A percentile compares a stretch with the other conserved stretches of the same genome.
Evolutionary conservation across 768 basidiomycete species (phyloP).

Genomic region (Tylopilus subfusipes): DNA sequence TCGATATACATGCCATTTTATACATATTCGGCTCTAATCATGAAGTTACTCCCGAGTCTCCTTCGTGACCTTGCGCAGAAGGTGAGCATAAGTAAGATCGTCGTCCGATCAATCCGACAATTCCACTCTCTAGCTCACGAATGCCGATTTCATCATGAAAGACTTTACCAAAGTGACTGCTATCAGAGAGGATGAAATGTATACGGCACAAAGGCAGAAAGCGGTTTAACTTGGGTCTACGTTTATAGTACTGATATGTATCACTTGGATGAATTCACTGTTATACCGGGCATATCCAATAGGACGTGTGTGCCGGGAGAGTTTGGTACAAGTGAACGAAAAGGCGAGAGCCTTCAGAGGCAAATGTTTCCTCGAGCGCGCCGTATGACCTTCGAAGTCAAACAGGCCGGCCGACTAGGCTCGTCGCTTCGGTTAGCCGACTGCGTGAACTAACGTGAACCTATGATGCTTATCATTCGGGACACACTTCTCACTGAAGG

Average conservation of each 20-base stretch:
- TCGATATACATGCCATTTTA: conserved; percentile 73
- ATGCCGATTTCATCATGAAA: conserved; percentile 70
- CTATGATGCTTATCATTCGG: too few relatives aligned
- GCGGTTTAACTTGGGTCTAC: conserved; percentile 4
- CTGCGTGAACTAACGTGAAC: background rate
- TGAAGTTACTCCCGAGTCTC: conserved; percentile 66
- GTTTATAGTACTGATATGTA: background rate
- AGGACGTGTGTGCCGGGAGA: too few relatives aligned
- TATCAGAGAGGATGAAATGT: conserved; percentile 52
- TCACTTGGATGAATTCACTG: background rate
- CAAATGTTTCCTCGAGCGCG: background rate
- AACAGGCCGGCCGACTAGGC: background rate
- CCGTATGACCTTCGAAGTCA: background rate
- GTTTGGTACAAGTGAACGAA: background rate
- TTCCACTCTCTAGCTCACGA: conserved; percentile 45
- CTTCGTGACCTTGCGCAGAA: conserved; percentile 71
- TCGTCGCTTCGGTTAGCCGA: background rate
- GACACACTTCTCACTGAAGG: background rate
- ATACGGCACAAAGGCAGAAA: conserved; percentile 8
- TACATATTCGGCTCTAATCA: conserved; percentile 52
- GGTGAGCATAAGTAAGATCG: conserved; percentile 39
- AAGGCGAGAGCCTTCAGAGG: background rate
- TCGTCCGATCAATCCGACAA: conserved; percentile 9
- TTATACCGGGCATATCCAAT: background rate
- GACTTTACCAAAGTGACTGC: conserved; percentile 64